These are phyloP conservation scores for Penicillium pulvis DNA, from an alignment of 495 filamentous ascomycete genomes.

Conservation along the genomic window DNA sequence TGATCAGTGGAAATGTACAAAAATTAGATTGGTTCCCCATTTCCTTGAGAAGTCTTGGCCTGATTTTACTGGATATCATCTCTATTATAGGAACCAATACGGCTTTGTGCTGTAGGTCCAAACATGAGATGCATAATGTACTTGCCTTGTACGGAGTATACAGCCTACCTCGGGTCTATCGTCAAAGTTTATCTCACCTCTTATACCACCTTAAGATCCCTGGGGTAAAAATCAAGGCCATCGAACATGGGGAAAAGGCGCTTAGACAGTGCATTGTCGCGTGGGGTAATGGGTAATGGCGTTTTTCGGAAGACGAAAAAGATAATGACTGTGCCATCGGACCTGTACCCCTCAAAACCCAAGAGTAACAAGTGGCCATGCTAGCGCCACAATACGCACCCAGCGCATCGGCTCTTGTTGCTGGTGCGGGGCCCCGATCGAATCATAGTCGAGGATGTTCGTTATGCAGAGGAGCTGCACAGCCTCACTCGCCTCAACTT, in stretches of 20 bases:
- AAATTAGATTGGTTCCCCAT: neutral
- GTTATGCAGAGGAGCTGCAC: conserved; percentile 20
- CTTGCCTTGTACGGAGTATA: too few species aligned
- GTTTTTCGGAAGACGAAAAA: neutral
- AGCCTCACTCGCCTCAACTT: conserved; percentile 25
- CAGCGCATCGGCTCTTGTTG: conserved; percentile 21
- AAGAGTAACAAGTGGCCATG: conserved; percentile 11
- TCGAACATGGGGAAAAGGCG: neutral
- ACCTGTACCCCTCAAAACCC: conserved; percentile 2
- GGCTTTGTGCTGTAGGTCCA: neutral
- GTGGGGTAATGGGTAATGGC: neutral
- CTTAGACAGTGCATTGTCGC: conserved; percentile 2
- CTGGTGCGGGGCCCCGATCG: conserved; percentile 27
- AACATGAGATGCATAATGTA: neutral
- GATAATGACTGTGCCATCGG: neutral
- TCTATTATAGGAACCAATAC: neutral
- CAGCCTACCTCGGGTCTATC: too few species aligned
- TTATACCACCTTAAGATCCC: too few species aligned
- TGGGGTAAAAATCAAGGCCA: neutral
- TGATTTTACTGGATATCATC: neutral
- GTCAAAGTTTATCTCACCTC: too few species aligned
- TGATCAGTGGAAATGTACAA: conserved; percentile 1
- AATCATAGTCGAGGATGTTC: conserved; percentile 14
- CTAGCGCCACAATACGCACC: conserved; percentile 27
- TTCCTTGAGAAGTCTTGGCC: conserved; percentile 1